Conservation (phyloP, 495 filamentous ascomycete species). For the Neurospora sublineolata region DNA sequence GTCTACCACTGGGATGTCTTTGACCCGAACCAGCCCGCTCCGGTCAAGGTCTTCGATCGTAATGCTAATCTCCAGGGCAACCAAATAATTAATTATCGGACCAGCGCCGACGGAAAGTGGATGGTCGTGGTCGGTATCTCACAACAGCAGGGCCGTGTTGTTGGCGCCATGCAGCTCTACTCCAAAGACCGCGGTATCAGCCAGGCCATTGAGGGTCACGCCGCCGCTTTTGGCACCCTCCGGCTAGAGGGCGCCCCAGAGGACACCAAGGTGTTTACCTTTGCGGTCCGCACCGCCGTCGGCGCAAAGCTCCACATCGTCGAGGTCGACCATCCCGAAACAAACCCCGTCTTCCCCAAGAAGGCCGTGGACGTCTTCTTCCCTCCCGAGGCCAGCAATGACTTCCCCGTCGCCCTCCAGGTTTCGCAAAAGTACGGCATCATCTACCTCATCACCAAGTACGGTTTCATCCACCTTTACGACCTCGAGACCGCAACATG, state of each 20-base stretch:
- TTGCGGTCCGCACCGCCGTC: conserved; percentile 75
- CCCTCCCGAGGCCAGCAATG: conserved; percentile 83
- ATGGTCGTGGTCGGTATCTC: conserved; percentile 96
- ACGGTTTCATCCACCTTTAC: conserved; percentile 97
- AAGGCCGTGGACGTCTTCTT: conserved; percentile 97
- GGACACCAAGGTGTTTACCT: conserved; percentile 93
- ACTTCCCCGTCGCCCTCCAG: conserved; percentile 98
- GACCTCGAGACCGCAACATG: conserved; percentile 94
- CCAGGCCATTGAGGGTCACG: conserved; percentile 95
- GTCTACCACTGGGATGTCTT: conserved; percentile 98
- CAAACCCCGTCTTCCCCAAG: conserved; percentile 81
- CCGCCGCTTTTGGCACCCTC: conserved; percentile 85
- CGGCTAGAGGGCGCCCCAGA: conserved; percentile 76
- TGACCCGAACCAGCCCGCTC: conserved; percentile 60
- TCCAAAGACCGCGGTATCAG: conserved; percentile 92
- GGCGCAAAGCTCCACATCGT: conserved; percentile 97
- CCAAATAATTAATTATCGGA: conserved; percentile 99
- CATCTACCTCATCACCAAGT: conserved; percentile 96
- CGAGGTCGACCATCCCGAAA: conserved; percentile 85
- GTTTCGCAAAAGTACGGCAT: conserved; percentile 90
- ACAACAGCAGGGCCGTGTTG: conserved; percentile 81
- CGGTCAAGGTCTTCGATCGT: conserved; percentile 85
- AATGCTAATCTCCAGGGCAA: conserved; percentile 82
- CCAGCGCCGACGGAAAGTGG: conserved; percentile 93
- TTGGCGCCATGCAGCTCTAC: conserved; percentile 92